phyloP scores from a whole-genome alignment of 345 rosid species.

The Ceriops tagal region DNA sequence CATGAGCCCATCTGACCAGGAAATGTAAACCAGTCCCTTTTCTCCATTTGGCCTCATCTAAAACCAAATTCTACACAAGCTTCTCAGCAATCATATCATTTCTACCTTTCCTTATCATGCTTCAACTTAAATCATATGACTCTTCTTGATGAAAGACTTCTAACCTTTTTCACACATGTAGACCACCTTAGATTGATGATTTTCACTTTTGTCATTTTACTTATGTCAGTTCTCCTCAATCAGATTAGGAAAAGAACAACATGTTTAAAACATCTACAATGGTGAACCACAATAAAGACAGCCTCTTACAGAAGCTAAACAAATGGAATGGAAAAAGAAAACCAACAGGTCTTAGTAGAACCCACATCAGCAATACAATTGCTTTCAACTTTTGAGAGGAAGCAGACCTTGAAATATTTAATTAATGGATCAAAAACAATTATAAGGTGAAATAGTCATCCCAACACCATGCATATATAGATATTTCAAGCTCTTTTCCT shows the following conservation, averaged over 20 bases:
- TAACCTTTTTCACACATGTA: no score
- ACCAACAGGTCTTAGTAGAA: no score
- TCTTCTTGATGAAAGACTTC: neutral
- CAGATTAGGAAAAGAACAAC: no score
- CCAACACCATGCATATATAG: no score
- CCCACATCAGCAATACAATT: neutral
- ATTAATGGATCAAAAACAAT: neutral
- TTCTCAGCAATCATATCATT: neutral
- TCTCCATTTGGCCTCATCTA: neutral
- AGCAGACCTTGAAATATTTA: neutral
- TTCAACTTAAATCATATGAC: slow-evolving; percentile 1
- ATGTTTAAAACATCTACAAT: no score
- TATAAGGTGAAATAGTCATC: neutral
- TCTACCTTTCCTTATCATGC: neutral
- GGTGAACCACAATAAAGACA: no score
- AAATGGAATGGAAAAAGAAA: no score
- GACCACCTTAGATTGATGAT: no score
- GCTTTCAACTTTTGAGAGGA: neutral
- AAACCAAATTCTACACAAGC: neutral
- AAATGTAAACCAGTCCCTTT: neutral
- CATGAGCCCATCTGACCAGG: neutral
- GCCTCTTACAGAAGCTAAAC: no score
- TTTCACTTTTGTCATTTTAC: no score
- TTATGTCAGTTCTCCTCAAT: no score
- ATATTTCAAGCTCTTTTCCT: no score